Conservation (phyloP, 1,139 yeast genomes). For the Candida sanyaensis region DNA sequence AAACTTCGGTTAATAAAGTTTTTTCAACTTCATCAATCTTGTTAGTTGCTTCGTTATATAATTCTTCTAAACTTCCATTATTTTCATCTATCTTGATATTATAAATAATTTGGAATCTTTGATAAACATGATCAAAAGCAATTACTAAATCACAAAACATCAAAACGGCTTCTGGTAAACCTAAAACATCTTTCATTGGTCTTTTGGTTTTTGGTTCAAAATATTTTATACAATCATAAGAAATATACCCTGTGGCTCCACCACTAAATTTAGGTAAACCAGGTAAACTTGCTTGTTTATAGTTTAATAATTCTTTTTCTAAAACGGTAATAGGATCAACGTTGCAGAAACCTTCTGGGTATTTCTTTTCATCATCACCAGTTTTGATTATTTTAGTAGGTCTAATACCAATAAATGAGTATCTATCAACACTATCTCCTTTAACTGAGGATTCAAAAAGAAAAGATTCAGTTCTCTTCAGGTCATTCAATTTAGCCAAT, state of each 20-base stretch:
- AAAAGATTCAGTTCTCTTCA: constrained; percentile 66
- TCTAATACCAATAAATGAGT: constrained; percentile 83
- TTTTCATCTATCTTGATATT: constrained; percentile 59
- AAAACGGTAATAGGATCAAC: constrained; percentile 79
- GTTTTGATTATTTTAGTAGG: constrained; percentile 84
- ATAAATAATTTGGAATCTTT: constrained; percentile 85
- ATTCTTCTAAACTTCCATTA: constrained; percentile 37
- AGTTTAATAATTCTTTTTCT: constrained; percentile 68
- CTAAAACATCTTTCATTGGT: constrained; percentile 71
- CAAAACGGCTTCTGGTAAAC: constrained; percentile 87
- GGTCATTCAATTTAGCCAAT: constrained; percentile 69
- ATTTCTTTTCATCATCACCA: constrained; percentile 49
- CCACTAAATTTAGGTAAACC: constrained; percentile 87
- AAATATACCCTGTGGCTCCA: constrained; percentile 94
- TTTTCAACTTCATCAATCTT: constrained; percentile 61
- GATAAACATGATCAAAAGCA: constrained; percentile 93
- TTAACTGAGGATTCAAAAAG: constrained; percentile 85
- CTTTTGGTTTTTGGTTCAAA: constrained; percentile 89
- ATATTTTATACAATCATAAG: constrained; percentile 94
- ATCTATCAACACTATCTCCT: constrained; percentile 87
- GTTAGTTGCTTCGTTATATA: constrained; percentile 56
- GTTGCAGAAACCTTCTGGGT: constrained; percentile 35
- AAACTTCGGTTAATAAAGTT: constrained; percentile 44
- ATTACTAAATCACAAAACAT: constrained; percentile 90
- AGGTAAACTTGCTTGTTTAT: constrained; percentile 71